phyloP scores from a whole-genome alignment of 805 yeast genomes.

The Cyberlindnera meyerae region DNA sequence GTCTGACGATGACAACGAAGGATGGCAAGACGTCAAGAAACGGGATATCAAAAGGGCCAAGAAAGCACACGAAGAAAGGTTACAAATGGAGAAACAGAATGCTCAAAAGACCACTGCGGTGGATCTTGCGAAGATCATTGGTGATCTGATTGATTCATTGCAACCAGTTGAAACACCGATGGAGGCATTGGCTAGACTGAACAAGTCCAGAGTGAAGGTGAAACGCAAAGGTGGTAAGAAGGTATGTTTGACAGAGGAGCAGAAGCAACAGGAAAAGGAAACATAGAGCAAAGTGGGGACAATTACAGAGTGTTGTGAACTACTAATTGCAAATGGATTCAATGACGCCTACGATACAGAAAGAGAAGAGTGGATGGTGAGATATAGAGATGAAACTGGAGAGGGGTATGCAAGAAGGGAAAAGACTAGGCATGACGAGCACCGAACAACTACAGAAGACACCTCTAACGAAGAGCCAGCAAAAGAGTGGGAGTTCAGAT shows the following conservation, averaged over 20 bases:
- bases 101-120: slow-evolving; percentile 8
- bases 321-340: slow-evolving; percentile 38
- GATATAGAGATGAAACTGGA: slow-evolving; percentile 41
- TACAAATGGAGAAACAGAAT: slow-evolving; percentile 17
- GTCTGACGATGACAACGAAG: slow-evolving; percentile 31
- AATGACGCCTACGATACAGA: slow-evolving; percentile 46
- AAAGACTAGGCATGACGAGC: not conserved
- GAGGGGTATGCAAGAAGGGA: slow-evolving; percentile 26
- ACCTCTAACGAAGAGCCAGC: too few species aligned
- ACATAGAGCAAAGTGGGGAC: slow-evolving; percentile 28
- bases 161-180: slow-evolving; percentile 57
- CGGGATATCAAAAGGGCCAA: slow-evolving; percentile 35
- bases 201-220: slow-evolving; percentile 17
- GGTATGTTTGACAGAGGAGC: slow-evolving; percentile 13
- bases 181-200: slow-evolving; percentile 47
- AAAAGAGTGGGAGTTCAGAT: slow-evolving; percentile 44
- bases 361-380: slow-evolving; percentile 50
- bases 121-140: slow-evolving; percentile 23
- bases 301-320: slow-evolving; percentile 47
- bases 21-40: slow-evolving; percentile 33
- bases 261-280: slow-evolving; percentile 11
- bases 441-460: slow-evolving; percentile 11
- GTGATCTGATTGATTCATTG: slow-evolving; percentile 36
- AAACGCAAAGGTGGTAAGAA: slow-evolving; percentile 19
- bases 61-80: slow-evolving; percentile 27